These are phyloP conservation scores for Actinidia chinensis DNA, from an alignment of 179 eudicot genomes.

Conservation along the genomic window DNA sequence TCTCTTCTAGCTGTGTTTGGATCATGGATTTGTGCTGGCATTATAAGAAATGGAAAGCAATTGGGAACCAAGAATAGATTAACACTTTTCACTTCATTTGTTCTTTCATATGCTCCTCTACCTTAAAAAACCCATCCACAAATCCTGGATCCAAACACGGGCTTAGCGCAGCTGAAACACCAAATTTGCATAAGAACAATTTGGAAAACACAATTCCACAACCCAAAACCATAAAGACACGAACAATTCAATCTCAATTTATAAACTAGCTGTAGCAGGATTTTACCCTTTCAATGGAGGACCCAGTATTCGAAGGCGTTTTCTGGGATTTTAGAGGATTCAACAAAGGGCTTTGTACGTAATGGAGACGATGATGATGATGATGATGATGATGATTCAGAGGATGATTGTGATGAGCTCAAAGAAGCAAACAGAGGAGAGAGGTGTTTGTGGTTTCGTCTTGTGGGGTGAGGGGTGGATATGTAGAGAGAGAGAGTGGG, in stretches of 20 bases:
- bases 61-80: too few relatives aligned
- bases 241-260: background rate
- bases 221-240: background rate
- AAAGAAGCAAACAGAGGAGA: constrained; percentile 28
- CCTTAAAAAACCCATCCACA: too few relatives aligned
- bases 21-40: too few relatives aligned
- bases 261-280: background rate
- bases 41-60: too few relatives aligned
- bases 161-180: too few relatives aligned
- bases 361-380: too few relatives aligned
- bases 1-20: too few relatives aligned
- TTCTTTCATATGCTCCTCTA: too few relatives aligned
- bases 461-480: constrained; percentile 13
- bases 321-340: constrained; percentile 20
- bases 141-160: too few relatives aligned
- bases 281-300: constrained; percentile 64
- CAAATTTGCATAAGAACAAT: too few relatives aligned
- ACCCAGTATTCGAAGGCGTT: constrained; percentile 45
- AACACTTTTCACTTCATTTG: too few relatives aligned
- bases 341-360: constrained; percentile 23
- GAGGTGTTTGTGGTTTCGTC: constrained; percentile 9
- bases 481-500: constrained; percentile 18
- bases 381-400: constrained; percentile 12
- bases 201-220: too few relatives aligned
- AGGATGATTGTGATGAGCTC: constrained; percentile 28